Base-by-base conservation (phyloP, 768 basidiomycete species). In the Obba rivulosa region DNA sequence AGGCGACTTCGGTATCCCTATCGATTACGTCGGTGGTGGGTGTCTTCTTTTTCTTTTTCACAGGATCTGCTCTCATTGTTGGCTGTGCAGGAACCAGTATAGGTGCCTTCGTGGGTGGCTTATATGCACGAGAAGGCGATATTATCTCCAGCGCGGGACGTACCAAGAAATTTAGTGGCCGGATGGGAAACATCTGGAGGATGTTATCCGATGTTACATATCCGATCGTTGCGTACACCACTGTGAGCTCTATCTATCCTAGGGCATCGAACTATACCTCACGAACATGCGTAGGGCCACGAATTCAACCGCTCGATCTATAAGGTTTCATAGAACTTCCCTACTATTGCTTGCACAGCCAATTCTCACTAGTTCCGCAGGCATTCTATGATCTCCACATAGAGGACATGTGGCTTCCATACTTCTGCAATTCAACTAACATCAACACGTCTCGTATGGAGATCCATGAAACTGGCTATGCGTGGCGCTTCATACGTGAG, bases 351-450 rank as follows among this genome's bases (percentile, higher is more conserved):
- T 13, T 5, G 13, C 28, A 31, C 28, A 7, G 28, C 28, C 28
- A 31, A 31, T 3, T 43, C 43, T 31, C 43, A 25, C 31, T 31
- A 22, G 9, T 20, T 41, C 8, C 3, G 16, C 59, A 91, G 80
- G 81, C 89, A 16, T 95, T 96, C 64, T 95, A 92, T 57, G 92
- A 91, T 65, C 80, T 93, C 36, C 93, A 97, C 57, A 92, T 92
- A 35, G 88, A 92, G 66, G 94, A 96, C 67, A 95, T 96, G 89
- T 98, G 95, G 96, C 74, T 99, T 5, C 96, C 95, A 3, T 97
- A 82, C 71, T 98, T 95, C 69, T 96, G 93, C 68, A 98, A 98
- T 59, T 91, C 95, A 2, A 95, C 96, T 17, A 97, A 97, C 59
- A 96, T 99, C 64, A 92, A 85, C 45, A 91, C 89, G 39, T 96